Evolutionary conservation across 495 filamentous ascomycete species (phyloP).

Genomic region (Hypoxylon trugodes): DNA sequence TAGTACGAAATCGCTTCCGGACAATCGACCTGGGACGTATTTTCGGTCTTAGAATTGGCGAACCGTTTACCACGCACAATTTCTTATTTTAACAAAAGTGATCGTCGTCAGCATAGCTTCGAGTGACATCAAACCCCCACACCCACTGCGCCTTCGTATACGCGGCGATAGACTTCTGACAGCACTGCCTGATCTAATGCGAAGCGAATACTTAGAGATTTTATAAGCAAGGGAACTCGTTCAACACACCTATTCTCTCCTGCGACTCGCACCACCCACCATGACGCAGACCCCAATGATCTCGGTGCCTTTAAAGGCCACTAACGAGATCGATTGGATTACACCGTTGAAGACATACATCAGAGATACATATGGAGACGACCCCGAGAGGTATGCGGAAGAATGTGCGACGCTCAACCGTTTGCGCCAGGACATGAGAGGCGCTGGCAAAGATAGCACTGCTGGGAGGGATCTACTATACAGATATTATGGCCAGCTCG

Average conservation of each 20-base stretch:
- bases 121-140: constrained; percentile 18
- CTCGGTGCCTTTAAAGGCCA: constrained; percentile 93
- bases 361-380: constrained; percentile 90
- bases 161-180: neutral
- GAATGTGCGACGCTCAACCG: constrained; percentile 96
- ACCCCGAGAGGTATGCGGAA: constrained; percentile 91
- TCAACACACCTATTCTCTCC: constrained; percentile 5
- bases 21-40: constrained; percentile 14
- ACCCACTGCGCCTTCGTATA: constrained; percentile 4
- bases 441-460: constrained; percentile 95
- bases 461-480: constrained; percentile 93
- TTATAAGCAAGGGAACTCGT: neutral
- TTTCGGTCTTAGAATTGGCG: constrained; percentile 8
- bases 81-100: neutral
- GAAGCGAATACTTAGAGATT: neutral
- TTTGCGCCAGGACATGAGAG: constrained; percentile 98
- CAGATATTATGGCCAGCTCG: constrained; percentile 96
- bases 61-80: constrained; percentile 6
- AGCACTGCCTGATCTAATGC: constrained; percentile 16
- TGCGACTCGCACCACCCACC: constrained; percentile 43
- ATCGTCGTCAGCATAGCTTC: constrained; percentile 14
- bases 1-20: constrained; percentile 8
- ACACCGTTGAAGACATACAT: constrained; percentile 93
- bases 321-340: constrained; percentile 99
- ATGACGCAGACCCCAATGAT: constrained; percentile 91